Evolutionary conservation across 164 flowering plant species (phyloP).

Genomic region (Buxus sempervirens): DNA sequence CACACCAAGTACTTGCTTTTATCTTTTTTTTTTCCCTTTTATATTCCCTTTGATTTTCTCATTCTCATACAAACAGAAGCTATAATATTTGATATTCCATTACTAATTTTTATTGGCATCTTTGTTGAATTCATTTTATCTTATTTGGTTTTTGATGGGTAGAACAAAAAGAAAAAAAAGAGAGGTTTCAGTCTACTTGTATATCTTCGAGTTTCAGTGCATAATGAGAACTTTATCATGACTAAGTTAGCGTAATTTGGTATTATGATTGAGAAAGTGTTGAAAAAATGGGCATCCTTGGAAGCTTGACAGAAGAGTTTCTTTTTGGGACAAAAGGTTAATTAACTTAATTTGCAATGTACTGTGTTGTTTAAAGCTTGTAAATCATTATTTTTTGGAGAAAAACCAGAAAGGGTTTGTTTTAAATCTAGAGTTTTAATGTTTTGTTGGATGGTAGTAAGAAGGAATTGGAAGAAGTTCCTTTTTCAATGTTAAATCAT

Average conservation of each 20-base stretch:
- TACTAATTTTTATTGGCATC: neutral
- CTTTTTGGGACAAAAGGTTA: neutral
- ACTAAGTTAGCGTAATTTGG: neutral
- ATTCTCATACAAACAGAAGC: neutral
- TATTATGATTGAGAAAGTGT: neutral
- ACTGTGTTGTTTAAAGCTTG: neutral
- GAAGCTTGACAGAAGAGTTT: neutral
- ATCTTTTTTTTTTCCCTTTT: neutral
- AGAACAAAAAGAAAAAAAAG: neutral
- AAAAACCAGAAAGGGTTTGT: neutral
- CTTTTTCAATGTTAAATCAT: neutral
- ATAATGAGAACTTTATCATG: neutral
- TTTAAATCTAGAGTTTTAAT: neutral
- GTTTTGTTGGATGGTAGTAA: neutral
- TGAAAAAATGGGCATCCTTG: neutral
- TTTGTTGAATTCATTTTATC: neutral
- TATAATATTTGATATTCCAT: too few relatives aligned
- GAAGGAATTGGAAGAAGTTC: neutral
- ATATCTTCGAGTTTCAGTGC: neutral
- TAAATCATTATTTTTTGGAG: too few relatives aligned
- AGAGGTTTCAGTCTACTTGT: neutral
- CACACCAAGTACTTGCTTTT: conserved; percentile 72
- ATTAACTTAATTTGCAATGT: neutral
- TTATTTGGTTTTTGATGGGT: neutral
- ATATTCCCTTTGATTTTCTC: neutral